Evolutionary conservation across 176 grass and related monocot genomes (phyloP).

Genomic region (Oryza brachyantha): DNA sequence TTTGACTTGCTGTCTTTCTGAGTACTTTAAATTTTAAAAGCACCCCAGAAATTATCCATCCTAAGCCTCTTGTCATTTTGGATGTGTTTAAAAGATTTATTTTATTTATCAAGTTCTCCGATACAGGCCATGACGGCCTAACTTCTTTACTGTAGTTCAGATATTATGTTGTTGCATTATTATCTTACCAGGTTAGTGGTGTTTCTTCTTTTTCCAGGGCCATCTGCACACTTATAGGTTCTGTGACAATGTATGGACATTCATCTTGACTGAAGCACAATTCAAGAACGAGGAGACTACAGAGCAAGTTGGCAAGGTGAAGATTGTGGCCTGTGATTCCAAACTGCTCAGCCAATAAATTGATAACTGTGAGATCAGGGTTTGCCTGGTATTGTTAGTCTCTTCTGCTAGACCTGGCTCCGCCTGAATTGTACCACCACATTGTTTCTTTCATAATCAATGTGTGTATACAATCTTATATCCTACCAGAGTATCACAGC

Average conservation of each 20-base stretch:
- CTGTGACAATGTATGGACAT: slow-evolving; percentile 97
- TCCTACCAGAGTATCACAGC: background rate
- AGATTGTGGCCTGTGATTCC: slow-evolving; percentile 96
- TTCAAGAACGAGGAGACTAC: slow-evolving; percentile 71
- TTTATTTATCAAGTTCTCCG: background rate
- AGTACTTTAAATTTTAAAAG: background rate
- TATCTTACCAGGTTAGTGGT: background rate
- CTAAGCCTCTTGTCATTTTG: background rate
- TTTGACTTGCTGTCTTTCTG: background rate
- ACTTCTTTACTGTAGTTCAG: background rate
- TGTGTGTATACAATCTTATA: slow-evolving; percentile 30
- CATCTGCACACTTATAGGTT: slow-evolving; percentile 98
- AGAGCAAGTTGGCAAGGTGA: slow-evolving; percentile 65
- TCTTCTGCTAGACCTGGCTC: background rate
- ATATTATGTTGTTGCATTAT: background rate
- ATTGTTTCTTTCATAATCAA: background rate
- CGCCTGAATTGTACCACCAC: background rate
- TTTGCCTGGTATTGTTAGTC: background rate
- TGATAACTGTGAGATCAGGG: background rate
- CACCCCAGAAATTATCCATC: background rate
- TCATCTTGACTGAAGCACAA: slow-evolving; percentile 67
- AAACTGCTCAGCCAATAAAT: slow-evolving; percentile 71
- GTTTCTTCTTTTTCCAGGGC: slow-evolving; percentile 39
- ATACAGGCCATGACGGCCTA: background rate
- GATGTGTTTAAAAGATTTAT: background rate